These are phyloP conservation scores for Acorus gramineus DNA, from an alignment of 106 monocot genomes.

Conservation along the genomic window DNA sequence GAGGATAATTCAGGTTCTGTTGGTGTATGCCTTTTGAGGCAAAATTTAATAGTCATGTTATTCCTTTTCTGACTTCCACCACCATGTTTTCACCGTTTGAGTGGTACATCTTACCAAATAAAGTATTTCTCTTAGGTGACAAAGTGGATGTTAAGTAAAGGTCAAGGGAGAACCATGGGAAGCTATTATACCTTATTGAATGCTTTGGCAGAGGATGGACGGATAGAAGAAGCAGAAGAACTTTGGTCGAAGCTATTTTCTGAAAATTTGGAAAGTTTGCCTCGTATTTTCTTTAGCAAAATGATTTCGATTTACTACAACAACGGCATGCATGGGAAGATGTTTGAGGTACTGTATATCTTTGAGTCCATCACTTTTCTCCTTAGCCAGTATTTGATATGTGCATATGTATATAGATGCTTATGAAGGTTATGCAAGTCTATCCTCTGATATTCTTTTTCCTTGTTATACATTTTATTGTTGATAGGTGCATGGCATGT, in stretches of 20 bases:
- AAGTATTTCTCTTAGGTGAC: conserved; percentile 36
- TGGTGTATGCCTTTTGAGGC: too few relatives aligned
- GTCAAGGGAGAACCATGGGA: conserved; percentile 97
- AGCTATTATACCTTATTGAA: conserved; percentile 74
- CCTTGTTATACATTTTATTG: too few relatives aligned
- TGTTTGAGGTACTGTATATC: conserved; percentile 66
- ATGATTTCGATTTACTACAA: conserved; percentile 77
- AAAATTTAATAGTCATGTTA: too few relatives aligned
- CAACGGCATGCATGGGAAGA: conserved; percentile 57
- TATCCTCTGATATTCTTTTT: too few relatives aligned
- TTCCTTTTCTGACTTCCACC: too few relatives aligned
- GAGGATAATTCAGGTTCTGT: conserved; percentile 79
- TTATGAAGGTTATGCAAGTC: too few relatives aligned
- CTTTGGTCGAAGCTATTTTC: conserved; percentile 74
- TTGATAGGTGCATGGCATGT: too few relatives aligned
- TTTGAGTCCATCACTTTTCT: too few relatives aligned
- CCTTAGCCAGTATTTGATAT: too few relatives aligned
- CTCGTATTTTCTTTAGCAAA: conserved; percentile 72
- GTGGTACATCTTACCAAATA: too few relatives aligned
- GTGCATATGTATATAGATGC: too few relatives aligned
- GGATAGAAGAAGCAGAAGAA: conserved; percentile 87
- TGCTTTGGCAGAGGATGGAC: conserved; percentile 87
- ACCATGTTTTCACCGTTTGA: too few relatives aligned
- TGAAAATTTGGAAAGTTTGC: conserved; percentile 74
- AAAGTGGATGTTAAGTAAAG: conserved; percentile 99